phyloP scores from a whole-genome alignment of 345 rosid species.

The Citropsis articulata region DNA sequence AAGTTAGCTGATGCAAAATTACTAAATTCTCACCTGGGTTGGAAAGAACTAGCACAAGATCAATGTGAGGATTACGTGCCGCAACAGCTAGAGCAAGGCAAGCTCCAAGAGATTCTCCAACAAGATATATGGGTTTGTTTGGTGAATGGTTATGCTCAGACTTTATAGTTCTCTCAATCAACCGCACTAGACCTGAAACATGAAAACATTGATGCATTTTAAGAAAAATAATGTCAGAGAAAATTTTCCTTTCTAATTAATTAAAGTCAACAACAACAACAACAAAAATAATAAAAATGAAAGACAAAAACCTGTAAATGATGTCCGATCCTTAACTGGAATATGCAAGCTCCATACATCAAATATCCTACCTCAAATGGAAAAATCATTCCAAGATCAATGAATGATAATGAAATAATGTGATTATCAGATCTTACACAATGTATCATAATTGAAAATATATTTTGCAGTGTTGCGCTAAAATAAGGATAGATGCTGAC shows the following conservation, averaged over 20 bases:
- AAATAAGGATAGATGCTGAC: conserved; percentile 30
- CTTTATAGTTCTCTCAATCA: conserved; percentile 54
- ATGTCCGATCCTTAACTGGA: conserved; percentile 65
- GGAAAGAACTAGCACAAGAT: conserved; percentile 63
- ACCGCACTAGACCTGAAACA: conserved; percentile 52
- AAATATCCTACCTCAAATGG: conserved; percentile 46
- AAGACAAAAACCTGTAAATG: conserved; percentile 45
- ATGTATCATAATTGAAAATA: too few relatives aligned
- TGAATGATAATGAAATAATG: too few relatives aligned
- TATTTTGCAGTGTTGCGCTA: background rate
- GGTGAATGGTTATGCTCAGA: conserved; percentile 38
- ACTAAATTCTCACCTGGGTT: conserved; percentile 54
- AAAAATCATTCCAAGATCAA: too few relatives aligned
- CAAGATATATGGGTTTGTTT: conserved; percentile 64
- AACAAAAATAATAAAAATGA: background rate
- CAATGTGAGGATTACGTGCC: conserved; percentile 56
- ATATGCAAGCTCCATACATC: conserved; percentile 77
- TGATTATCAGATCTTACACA: too few relatives aligned
- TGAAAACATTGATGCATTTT: background rate
- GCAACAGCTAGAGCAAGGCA: conserved; percentile 76
- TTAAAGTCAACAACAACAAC: background rate
- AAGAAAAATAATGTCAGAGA: background rate
- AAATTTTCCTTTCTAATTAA: background rate
- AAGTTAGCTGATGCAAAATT: too few relatives aligned
- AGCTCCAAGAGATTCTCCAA: conserved; percentile 82